Evolutionary conservation across 2,329 filamentous ascomycete genomes (phyloP).

Genomic region (Fonsecaea monophora): DNA sequence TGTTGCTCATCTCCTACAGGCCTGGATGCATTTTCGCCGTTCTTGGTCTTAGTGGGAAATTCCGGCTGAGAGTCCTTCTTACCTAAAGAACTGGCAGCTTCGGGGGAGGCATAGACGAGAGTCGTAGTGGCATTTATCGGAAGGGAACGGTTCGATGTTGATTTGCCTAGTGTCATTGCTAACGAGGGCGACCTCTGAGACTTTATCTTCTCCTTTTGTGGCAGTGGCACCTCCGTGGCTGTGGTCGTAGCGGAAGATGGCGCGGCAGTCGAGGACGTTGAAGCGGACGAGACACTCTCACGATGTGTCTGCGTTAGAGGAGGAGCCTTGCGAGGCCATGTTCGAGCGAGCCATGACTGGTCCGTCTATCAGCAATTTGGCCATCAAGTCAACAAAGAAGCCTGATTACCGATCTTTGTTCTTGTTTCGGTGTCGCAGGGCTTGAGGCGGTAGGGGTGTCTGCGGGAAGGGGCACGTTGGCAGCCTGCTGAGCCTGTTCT

Average conservation of each 20-base stretch:
- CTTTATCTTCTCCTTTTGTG: slow-evolving; percentile 41
- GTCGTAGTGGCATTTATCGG: slow-evolving; percentile 55
- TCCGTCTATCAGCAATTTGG: background rate
- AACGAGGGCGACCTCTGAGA: slow-evolving; percentile 48
- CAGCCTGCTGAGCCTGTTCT: slow-evolving; percentile 30
- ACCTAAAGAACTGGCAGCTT: slow-evolving; percentile 36
- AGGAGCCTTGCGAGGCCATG: slow-evolving; percentile 57
- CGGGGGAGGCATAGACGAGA: slow-evolving; percentile 50
- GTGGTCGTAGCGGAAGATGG: slow-evolving; percentile 44
- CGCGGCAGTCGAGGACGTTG: background rate
- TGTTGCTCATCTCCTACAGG: background rate
- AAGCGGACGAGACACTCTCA: slow-evolving; percentile 54
- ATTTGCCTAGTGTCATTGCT: slow-evolving; percentile 52
- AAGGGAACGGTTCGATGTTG: slow-evolving; percentile 49
- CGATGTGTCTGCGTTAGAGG: slow-evolving; percentile 58
- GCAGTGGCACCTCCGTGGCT: slow-evolving; percentile 46
- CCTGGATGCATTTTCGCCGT: background rate
- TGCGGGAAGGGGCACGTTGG: slow-evolving; percentile 30
- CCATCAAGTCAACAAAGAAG: background rate
- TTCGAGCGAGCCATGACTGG: slow-evolving; percentile 52
- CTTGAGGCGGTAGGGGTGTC: slow-evolving; percentile 22
- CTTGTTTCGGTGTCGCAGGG: slow-evolving; percentile 7
- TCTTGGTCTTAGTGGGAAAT: slow-evolving; percentile 15
- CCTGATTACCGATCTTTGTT: slow-evolving; percentile 29
- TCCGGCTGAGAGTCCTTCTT: slow-evolving; percentile 39